These are phyloP conservation scores for Melanogaster broomeanus DNA, from an alignment of 768 basidiomycete genomes.

Conservation along the genomic window DNA sequence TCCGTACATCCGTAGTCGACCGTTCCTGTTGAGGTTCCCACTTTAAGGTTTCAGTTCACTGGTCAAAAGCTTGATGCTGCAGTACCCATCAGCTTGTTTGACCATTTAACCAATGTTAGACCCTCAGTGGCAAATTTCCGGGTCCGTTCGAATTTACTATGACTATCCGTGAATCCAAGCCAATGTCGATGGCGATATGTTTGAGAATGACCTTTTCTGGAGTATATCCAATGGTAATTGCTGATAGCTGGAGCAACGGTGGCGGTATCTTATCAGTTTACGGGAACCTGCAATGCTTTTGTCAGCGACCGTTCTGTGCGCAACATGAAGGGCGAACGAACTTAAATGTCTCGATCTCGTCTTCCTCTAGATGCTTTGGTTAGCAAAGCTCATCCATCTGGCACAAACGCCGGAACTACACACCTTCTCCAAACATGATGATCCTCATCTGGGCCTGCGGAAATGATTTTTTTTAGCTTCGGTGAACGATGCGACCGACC, in stretches of 20 bases:
- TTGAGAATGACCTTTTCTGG: conserved; percentile 76
- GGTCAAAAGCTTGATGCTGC: conserved; percentile 76
- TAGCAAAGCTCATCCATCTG: background rate
- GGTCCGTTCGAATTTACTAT: conserved; percentile 95
- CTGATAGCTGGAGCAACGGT: too few species aligned
- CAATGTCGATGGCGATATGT: conserved; percentile 85
- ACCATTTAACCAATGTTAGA: background rate
- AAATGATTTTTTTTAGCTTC: conserved; percentile 46
- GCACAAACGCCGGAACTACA: background rate
- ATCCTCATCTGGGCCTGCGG: conserved; percentile 86
- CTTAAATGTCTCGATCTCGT: conserved; percentile 93
- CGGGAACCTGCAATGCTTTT: conserved; percentile 62
- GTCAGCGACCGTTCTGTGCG: background rate
- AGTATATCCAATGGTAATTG: conserved; percentile 84
- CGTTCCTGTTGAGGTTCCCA: too few species aligned
- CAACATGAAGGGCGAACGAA: conserved; percentile 28
- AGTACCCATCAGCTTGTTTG: conserved; percentile 5
- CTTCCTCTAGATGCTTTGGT: conserved; percentile 51
- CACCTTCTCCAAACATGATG: conserved; percentile 77
- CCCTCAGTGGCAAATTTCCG: conserved; percentile 87
- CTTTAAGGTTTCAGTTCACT: conserved; percentile 25
- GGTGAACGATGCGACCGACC: conserved; percentile 6
- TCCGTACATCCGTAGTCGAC: too few species aligned
- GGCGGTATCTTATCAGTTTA: conserved; percentile 98
- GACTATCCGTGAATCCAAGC: conserved; percentile 92